phyloP scores from a whole-genome alignment of 2,329 filamentous ascomycete genomes.

The Metarhizium album region DNA sequence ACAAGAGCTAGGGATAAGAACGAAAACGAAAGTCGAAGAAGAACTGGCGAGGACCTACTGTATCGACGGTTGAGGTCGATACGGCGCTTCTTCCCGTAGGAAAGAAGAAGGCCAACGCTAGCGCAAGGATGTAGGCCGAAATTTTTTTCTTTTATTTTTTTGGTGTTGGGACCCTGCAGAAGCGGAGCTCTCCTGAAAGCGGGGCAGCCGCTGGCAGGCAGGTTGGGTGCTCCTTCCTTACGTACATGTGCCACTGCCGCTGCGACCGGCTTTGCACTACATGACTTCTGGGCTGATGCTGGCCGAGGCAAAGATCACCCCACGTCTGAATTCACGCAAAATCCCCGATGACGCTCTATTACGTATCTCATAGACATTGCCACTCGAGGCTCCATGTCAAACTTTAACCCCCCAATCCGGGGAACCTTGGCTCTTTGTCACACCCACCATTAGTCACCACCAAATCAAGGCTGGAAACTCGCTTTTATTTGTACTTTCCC shows the following conservation, averaged over 20 bases:
- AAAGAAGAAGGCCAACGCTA: constrained; percentile 34
- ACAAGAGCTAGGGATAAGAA: constrained; percentile 12
- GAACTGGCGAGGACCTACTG: constrained; percentile 14
- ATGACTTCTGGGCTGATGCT: too few relatives aligned
- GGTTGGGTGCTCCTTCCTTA: neutral
- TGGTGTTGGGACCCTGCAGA: neutral
- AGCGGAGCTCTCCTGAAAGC: neutral
- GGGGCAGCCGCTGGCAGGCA: neutral
- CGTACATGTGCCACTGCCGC: too few relatives aligned
- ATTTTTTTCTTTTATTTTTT: constrained; percentile 28
- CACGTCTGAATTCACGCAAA: too few relatives aligned
- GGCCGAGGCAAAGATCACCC: too few relatives aligned
- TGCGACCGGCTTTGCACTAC: too few relatives aligned
- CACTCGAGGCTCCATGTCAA: neutral
- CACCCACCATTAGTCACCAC: neutral
- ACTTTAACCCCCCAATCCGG: too few relatives aligned
- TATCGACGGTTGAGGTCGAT: constrained; percentile 27
- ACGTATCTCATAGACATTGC: neutral
- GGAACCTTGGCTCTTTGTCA: neutral
- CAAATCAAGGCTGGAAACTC: neutral
- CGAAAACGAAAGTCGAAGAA: constrained; percentile 31
- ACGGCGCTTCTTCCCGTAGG: constrained; percentile 42
- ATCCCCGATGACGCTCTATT: neutral
- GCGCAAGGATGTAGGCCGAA: constrained; percentile 22
- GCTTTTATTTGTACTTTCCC: constrained; percentile 68